A percentile compares a stretch with the other conserved stretches of the same genome.
phyloP scores from a whole-genome alignment of 768 basidiomycete species.

The Melanogaster broomeanus region DNA sequence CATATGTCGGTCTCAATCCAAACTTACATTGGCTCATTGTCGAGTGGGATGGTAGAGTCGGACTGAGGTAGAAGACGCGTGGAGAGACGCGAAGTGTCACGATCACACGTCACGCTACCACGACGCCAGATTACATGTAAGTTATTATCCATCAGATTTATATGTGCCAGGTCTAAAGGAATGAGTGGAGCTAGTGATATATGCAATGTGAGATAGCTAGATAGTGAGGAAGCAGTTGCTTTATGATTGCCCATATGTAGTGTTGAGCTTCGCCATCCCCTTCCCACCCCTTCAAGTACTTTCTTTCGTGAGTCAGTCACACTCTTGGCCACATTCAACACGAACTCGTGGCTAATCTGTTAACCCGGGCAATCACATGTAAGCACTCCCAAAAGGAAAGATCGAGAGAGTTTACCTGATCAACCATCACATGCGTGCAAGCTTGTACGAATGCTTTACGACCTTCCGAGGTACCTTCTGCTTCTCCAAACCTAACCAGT shows the following conservation, averaged over 20 bases:
- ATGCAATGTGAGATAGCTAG: conserved; percentile 2
- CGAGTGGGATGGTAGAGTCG: conserved; percentile 1
- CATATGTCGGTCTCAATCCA: not conserved
- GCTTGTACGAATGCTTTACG: conserved; percentile 54
- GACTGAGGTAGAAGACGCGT: conserved; percentile 19
- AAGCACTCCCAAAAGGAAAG: not conserved
- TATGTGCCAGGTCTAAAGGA: conserved; percentile 16
- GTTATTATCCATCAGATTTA: not conserved
- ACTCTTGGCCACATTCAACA: conserved; percentile 61
- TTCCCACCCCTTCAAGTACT: conserved; percentile 72
- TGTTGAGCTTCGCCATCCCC: conserved; percentile 58
- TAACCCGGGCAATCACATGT: not conserved
- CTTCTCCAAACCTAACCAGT: conserved; percentile 52
- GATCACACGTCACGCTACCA: conserved; percentile 14
- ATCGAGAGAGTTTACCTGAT: conserved; percentile 31
- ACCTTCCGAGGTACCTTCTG: conserved; percentile 51
- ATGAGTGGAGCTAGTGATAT: conserved; percentile 29
- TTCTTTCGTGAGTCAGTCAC: conserved; percentile 71
- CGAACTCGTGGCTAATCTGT: conserved; percentile 67
- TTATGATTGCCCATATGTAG: conserved; percentile 37
- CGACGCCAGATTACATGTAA: not conserved
- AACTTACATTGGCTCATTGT: conserved; percentile 47
- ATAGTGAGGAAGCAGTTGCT: not conserved
- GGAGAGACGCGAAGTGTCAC: conserved; percentile 31
- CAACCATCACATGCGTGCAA: conserved; percentile 44